Percentiles rank a stretch among this genome's conserved stretches.
Conservation (phyloP, 2,329 filamentous ascomycete species). For the Pseudocercospora ulei region DNA sequence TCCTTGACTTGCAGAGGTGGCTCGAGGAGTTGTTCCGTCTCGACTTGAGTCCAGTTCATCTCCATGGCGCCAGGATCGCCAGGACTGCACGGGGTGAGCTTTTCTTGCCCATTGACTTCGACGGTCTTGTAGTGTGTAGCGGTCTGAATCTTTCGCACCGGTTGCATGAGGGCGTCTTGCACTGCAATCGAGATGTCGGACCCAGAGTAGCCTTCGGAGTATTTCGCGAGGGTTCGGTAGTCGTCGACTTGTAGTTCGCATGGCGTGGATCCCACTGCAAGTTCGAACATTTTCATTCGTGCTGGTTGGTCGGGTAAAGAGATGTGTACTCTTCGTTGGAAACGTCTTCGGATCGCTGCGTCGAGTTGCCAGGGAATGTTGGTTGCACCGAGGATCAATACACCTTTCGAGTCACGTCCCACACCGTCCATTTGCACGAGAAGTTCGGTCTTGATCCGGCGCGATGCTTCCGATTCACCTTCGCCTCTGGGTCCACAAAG, state of each 20-base stretch:
- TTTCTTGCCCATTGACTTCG: conserved; percentile 54
- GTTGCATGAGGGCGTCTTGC: conserved; percentile 94
- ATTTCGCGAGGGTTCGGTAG: conserved; percentile 65
- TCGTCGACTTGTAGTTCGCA: conserved; percentile 71
- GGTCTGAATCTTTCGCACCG: conserved; percentile 89
- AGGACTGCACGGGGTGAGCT: conserved; percentile 83
- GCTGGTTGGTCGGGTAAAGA: conserved; percentile 79
- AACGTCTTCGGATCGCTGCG: conserved; percentile 86
- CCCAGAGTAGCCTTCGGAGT: conserved; percentile 89
- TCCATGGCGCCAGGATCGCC: conserved; percentile 77
- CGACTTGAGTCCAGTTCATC: conserved; percentile 86
- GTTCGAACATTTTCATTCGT: conserved; percentile 88
- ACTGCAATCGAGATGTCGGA: conserved; percentile 94
- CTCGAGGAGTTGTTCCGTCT: conserved; percentile 73
- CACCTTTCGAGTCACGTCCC: conserved; percentile 85
- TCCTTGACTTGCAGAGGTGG: conserved; percentile 81
- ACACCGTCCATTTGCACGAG: conserved; percentile 99
- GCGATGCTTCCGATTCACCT: conserved; percentile 93
- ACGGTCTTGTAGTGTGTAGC: conserved; percentile 94
- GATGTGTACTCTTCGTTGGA: conserved; percentile 94
- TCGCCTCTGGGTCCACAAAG: conserved; percentile 86
- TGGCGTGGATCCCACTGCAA: conserved; percentile 85
- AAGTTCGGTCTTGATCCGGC: conserved; percentile 96
- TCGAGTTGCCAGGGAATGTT: conserved; percentile 99
- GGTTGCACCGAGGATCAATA: conserved; percentile 88